Conservation (phyloP, 306 rosid species). For the Clitoria ternatea region DNA sequence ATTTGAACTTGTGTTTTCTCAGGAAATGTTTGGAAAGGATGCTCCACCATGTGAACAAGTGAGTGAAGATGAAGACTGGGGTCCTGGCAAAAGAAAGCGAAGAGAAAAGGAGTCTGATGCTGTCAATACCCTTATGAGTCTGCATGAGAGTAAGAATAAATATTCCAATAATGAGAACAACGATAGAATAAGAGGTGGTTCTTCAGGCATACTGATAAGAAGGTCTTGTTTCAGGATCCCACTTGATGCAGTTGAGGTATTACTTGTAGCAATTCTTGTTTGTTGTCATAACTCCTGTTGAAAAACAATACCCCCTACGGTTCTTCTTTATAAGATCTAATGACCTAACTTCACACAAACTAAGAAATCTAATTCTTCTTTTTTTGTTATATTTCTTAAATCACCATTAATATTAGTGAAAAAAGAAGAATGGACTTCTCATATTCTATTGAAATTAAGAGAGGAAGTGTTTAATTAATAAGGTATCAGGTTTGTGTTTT, state of each 20-base stretch:
- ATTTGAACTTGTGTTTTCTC: background rate
- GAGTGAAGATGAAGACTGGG: conserved; percentile 97
- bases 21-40: conserved; percentile 99
- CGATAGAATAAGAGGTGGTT: conserved; percentile 18
- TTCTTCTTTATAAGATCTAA: too few relatives aligned
- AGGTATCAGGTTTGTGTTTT: too few relatives aligned
- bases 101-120: conserved; percentile 89
- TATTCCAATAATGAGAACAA: conserved; percentile 29
- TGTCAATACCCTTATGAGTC: conserved; percentile 85
- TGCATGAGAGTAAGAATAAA: conserved; percentile 61
- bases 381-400: too few relatives aligned
- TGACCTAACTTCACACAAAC: too few relatives aligned
- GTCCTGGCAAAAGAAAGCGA: conserved; percentile 70
- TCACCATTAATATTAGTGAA: too few relatives aligned
- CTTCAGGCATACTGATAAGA: conserved; percentile 35
- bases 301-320: too few relatives aligned
- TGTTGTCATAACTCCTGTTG: background rate
- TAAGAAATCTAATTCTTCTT: too few relatives aligned
- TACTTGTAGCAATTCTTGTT: conserved; percentile 18
- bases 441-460: too few relatives aligned
- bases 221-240: conserved; percentile 76
- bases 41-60: conserved; percentile 60
- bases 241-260: conserved; percentile 71
- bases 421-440: too few relatives aligned
- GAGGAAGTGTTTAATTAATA: too few relatives aligned